Base-by-base conservation (phyloP, 345 rosid genomes). In the Rhizophora mangle region DNA sequence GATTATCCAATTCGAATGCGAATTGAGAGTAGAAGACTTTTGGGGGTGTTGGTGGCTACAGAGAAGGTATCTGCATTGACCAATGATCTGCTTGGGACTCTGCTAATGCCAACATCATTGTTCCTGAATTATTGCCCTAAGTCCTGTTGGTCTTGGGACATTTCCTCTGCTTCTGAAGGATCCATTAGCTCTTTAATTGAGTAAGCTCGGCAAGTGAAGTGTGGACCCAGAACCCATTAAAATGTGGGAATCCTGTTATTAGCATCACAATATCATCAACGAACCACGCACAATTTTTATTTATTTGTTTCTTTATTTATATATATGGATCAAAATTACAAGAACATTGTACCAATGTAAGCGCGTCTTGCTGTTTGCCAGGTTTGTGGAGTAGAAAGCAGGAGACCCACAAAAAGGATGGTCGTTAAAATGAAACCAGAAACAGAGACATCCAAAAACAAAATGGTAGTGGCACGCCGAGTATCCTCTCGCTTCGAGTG, bases 11-110 rank as follows among this genome's bases (percentile, higher is more conserved):
- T 11, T 22, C 58, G 22, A 54, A 19, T n/a, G 6, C 61, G 6
- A 34, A 1, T 34, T 22, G 8, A 21, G 52, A 53, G 36, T 62
- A 61, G 0, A 8, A 7, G 62, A 9, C 24, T 8, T 46, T 57
- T 64, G 8, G 22, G 31, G 13, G 21, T 19, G 3, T 0, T 39
- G 72, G 72, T 67, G 77, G 77, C 68, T 62, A 73, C 71, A 61
- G 68, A 52, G 72, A 54, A 30, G 19, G 21, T 36, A 67, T 29
- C 34, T 19, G 18, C 49, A 15, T 27, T 39, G 37, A 61, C 72
- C 58, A 54, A 37, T 66, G 39, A n/a, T 59, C 53, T 71, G 63
- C 49, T 13, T 55, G 63, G 55, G 43, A 31, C 37, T 26, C 31
- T 22, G 32, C 24, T 49, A 65, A 72, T 46, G 6, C 58, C 49